Conservation (phyloP, 2,329 filamentous ascomycete genomes). For the Beauveria caledonica region DNA sequence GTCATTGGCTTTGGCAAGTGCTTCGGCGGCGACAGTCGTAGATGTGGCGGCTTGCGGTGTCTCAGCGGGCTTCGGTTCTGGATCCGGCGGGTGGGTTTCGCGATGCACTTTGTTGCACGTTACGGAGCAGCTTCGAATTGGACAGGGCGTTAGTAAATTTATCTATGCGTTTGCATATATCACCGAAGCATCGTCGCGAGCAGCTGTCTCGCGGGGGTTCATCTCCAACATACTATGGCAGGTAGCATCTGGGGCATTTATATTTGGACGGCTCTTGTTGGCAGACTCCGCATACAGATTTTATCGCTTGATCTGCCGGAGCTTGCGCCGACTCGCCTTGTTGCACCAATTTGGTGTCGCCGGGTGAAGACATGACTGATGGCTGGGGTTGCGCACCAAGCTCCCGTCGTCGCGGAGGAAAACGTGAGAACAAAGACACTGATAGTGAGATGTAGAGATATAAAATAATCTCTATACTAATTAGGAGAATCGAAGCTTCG, state of each 20-base stretch:
- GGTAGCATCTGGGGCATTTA: slow-evolving; percentile 51
- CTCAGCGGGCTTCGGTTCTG: slow-evolving; percentile 19
- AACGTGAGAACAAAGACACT: not conserved
- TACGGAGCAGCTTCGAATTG: slow-evolving; percentile 47
- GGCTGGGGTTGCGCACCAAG: not conserved
- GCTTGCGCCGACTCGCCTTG: not conserved
- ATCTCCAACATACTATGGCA: slow-evolving; percentile 44
- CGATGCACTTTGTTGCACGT: slow-evolving; percentile 46
- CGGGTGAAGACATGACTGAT: not conserved
- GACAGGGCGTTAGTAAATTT: slow-evolving; percentile 9
- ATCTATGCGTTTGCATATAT: no score
- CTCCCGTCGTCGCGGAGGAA: not conserved
- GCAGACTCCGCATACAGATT: slow-evolving; percentile 43
- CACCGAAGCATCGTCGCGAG: no score
- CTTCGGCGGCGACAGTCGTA: not conserved
- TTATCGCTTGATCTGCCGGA: not conserved
- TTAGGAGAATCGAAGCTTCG: no score
- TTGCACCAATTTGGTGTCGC: not conserved
- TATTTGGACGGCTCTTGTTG: slow-evolving; percentile 45
- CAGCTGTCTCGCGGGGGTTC: not conserved
- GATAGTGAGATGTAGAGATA: not conserved
- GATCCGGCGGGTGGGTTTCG: slow-evolving; percentile 38
- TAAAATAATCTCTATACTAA: no score
- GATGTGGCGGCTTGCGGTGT: slow-evolving; percentile 8
- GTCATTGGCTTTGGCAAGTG: slow-evolving; percentile 15